These are phyloP conservation scores for Boletus vinaceobasis DNA, from an alignment of 768 basidiomycete species.

Conservation along the genomic window DNA sequence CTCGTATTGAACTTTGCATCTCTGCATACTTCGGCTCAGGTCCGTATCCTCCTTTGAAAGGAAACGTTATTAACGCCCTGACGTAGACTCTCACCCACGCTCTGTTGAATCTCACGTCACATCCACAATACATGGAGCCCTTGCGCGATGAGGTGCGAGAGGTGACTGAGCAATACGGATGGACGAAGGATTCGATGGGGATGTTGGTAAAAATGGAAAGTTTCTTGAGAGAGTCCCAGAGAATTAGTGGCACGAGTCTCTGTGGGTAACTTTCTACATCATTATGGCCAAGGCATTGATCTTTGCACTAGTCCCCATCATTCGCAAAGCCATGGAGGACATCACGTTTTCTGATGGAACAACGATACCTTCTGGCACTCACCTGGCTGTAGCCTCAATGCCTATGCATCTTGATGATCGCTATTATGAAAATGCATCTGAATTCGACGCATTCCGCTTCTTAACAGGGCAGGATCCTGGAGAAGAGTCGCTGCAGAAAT, in stretches of 20 bases:
- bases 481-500: slow-evolving; percentile 22
- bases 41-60: slow-evolving; percentile 7
- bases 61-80: slow-evolving; percentile 1
- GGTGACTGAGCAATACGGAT: slow-evolving; percentile 31
- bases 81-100: slow-evolving; percentile 36
- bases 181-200: slow-evolving; percentile 32
- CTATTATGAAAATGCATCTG: slow-evolving; percentile 40
- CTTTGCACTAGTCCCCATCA: slow-evolving; percentile 24
- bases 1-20: slow-evolving; percentile 38
- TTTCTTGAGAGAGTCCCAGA: slow-evolving; percentile 42
- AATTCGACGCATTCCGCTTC: slow-evolving; percentile 44
- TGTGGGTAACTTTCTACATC: slow-evolving; percentile 21
- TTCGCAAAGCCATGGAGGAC: slow-evolving; percentile 34
- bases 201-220: slow-evolving; percentile 40
- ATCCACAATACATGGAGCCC: slow-evolving; percentile 37
- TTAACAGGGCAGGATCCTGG: slow-evolving; percentile 23
- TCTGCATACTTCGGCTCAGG: slow-evolving; percentile 35
- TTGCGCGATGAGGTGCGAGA: slow-evolving; percentile 40
- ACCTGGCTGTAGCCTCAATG: slow-evolving; percentile 30
- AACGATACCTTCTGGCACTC: slow-evolving; percentile 37
- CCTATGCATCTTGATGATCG: slow-evolving; percentile 40
- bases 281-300: slow-evolving; percentile 1
- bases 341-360: slow-evolving; percentile 35
- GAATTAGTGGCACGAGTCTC: slow-evolving; percentile 32
- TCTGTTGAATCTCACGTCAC: slow-evolving; percentile 38